Conservation (phyloP, 1,139 yeast genomes). For the Geotrichum histeridarum region DNA sequence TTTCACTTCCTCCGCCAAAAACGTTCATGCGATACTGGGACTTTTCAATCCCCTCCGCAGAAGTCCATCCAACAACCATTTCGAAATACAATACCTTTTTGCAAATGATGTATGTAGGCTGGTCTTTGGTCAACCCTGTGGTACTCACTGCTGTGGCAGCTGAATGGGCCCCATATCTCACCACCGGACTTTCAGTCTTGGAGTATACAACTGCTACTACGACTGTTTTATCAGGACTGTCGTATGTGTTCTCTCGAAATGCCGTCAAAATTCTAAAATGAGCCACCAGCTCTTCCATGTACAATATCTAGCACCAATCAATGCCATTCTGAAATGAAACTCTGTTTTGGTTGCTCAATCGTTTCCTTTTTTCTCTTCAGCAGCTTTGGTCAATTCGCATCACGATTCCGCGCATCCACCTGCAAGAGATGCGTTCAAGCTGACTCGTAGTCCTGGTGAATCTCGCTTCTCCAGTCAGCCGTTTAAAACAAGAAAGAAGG, state of each 20-base stretch:
- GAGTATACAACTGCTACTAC: slow-evolving; percentile 62
- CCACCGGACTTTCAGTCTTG: slow-evolving; percentile 17
- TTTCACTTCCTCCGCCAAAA: slow-evolving; percentile 70
- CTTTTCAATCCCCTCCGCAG: slow-evolving; percentile 74
- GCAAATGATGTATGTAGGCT: slow-evolving; percentile 86
- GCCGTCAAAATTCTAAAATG: slow-evolving; percentile 51
- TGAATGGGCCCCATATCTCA: slow-evolving; percentile 20
- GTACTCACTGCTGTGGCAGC: slow-evolving; percentile 31
- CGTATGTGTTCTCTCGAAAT: slow-evolving; percentile 62
- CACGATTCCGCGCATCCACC: too few relatives aligned
- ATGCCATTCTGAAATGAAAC: too few relatives aligned
- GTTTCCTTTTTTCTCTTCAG: too few relatives aligned
- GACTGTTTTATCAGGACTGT: slow-evolving; percentile 71
- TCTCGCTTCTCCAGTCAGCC: too few relatives aligned
- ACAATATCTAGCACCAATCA: too few relatives aligned
- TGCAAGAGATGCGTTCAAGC: too few relatives aligned
- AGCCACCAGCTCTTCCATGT: neutral
- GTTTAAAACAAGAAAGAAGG: too few relatives aligned
- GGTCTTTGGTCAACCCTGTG: slow-evolving; percentile 64
- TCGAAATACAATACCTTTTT: slow-evolving; percentile 86
- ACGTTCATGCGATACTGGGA: slow-evolving; percentile 71
- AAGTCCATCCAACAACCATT: slow-evolving; percentile 81
- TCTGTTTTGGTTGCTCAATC: too few relatives aligned
- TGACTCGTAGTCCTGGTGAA: too few relatives aligned
- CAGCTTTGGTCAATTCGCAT: too few relatives aligned